Evolutionary conservation across 192 early-diverging fungal species (phyloP).

Genomic region (Paraglomus brasilianum): DNA sequence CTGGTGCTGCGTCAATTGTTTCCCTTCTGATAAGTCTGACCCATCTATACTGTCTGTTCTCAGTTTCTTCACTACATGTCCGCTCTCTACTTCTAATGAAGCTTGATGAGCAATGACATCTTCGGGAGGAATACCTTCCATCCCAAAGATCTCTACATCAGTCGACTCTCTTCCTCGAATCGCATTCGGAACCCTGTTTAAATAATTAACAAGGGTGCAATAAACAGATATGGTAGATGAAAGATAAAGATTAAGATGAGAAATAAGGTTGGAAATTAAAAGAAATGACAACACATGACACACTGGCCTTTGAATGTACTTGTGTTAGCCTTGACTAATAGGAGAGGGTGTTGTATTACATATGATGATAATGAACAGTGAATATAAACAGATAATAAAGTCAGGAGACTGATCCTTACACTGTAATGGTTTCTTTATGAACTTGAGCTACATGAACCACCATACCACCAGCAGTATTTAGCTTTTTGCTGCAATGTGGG

Average conservation of each 20-base stretch:
- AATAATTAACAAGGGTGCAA: background rate
- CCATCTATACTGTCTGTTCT: conserved; percentile 39
- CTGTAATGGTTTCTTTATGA: conserved; percentile 83
- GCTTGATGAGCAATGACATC: conserved; percentile 73
- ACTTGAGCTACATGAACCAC: conserved; percentile 88
- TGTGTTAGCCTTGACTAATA: no score
- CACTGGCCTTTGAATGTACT: background rate
- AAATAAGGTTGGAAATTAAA: background rate
- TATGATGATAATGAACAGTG: background rate
- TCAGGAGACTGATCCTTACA: conserved; percentile 43
- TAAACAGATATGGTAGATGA: background rate
- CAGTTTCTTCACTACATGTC: conserved; percentile 47
- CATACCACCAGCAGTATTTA: conserved; percentile 89
- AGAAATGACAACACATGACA: background rate
- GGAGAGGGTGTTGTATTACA: no score
- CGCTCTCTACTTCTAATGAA: conserved; percentile 41
- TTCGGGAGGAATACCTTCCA: conserved; percentile 83
- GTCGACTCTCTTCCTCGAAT: conserved; percentile 77
- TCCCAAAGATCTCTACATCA: conserved; percentile 95
- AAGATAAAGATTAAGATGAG: background rate
- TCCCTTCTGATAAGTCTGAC: conserved; percentile 43
- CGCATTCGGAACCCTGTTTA: conserved; percentile 80
- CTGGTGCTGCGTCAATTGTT: conserved; percentile 46
- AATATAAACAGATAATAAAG: background rate
- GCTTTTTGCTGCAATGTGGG: conserved; percentile 74